Base-by-base conservation (phyloP, 2,329 filamentous ascomycete species). In the Rhinocladiella similis region DNA sequence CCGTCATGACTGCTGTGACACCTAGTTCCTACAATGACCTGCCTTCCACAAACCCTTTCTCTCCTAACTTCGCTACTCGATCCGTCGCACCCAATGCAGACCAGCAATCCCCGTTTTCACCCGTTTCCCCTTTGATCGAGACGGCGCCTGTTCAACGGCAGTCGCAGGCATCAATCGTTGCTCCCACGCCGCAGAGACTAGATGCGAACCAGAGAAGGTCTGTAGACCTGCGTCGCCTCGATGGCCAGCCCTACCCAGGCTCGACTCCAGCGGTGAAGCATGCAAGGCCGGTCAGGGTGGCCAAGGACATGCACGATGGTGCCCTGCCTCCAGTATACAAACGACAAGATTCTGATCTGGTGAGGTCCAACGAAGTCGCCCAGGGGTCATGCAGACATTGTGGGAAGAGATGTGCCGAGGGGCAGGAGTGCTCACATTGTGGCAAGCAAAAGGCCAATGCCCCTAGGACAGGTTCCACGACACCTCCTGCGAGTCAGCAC, bases 271-370 rank as follows among this genome's bases (percentile, higher is more conserved):
- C 54, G 33, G 58, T 57, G 25, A 62, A 57, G 35, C 22, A 39
- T 16, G 42, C 50, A n/a, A 63, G 62, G 50, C 43, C 50, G 48
- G 62, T 63, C 36, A 64, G 57, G 50, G 62, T 66, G 13, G 63
- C 63, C n/a, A 63, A 60, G 53, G 63, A 66, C 41, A 66, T 66
- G 63, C 58, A 62, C 50, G 57, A 62, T 50, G 63, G 62, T 22
- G 62, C 57, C 2, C 56, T 63, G 12, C 63, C 63, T 10, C 63
- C 63, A 5, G 53, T 55, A 7, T 66, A 66, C 52, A 57, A 61
- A 36, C 58, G 46, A 46, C 57, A 61, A 51, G 59, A 47, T 20
- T 54, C 59, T 16, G 49, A 56, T 58, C 41, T 47, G 9, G 50
- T 50, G n/a, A 36, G 29, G 16, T 46, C 47, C 42, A 29, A 42